Evolutionary conservation across 192 early-diverging fungal genomes (phyloP).

Genomic region (Dispira parvispora): DNA sequence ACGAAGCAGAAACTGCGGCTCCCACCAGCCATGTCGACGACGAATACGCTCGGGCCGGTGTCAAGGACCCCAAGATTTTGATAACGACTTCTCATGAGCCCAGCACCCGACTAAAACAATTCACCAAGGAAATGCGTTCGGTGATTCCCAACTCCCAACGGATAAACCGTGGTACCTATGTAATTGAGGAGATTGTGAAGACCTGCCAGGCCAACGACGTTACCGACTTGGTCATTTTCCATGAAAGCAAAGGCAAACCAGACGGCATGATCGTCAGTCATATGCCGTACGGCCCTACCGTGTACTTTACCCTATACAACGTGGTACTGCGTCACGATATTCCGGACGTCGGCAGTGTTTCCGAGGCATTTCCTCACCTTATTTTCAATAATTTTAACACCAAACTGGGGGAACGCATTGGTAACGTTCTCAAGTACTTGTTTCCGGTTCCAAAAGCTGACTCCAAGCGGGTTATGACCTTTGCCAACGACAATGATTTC

Average conservation of each 20-base stretch:
- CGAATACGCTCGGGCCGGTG: slow-evolving; percentile 88
- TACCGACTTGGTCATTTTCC: slow-evolving; percentile 88
- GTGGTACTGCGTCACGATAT: slow-evolving; percentile 97
- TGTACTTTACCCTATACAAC: slow-evolving; percentile 94
- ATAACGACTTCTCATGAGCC: slow-evolving; percentile 95
- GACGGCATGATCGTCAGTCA: slow-evolving; percentile 91
- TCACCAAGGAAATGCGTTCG: slow-evolving; percentile 94
- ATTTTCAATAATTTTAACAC: slow-evolving; percentile 91
- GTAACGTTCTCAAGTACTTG: slow-evolving; percentile 84
- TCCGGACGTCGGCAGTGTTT: slow-evolving; percentile 87
- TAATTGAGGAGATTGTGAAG: slow-evolving; percentile 90
- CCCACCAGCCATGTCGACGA: slow-evolving; percentile 81
- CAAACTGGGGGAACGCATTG: slow-evolving; percentile 65
- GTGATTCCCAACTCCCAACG: slow-evolving; percentile 92
- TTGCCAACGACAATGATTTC: slow-evolving; percentile 89
- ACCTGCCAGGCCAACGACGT: slow-evolving; percentile 88
- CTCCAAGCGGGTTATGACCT: slow-evolving; percentile 91
- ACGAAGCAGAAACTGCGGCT: slow-evolving; percentile 58
- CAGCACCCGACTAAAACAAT: slow-evolving; percentile 79
- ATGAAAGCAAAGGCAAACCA: slow-evolving; percentile 91
- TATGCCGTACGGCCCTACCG: slow-evolving; percentile 95
- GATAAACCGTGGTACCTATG: slow-evolving; percentile 94
- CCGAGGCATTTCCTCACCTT: slow-evolving; percentile 91
- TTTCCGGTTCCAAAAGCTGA: slow-evolving; percentile 97
- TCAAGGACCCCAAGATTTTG: slow-evolving; percentile 86